Evolutionary conservation across 176 grass and related monocot genomes (phyloP).

Genomic region (Typha latifolia): DNA sequence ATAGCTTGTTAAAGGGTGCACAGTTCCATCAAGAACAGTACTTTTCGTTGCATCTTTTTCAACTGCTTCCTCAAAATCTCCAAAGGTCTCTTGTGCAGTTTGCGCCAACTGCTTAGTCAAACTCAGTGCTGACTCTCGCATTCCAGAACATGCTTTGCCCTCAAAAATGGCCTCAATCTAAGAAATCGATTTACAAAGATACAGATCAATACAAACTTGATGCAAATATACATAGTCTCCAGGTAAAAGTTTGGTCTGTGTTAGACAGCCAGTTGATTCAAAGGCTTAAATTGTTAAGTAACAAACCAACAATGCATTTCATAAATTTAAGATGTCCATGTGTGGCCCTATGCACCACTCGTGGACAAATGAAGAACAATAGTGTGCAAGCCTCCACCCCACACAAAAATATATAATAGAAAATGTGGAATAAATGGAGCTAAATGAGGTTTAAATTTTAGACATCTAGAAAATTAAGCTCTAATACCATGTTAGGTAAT

Average conservation of each 20-base stretch:
- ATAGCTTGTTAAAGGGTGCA: constrained; percentile 90
- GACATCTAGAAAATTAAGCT: too few relatives aligned
- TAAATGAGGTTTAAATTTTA: too few relatives aligned
- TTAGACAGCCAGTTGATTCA: too few relatives aligned
- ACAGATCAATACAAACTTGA: not conserved
- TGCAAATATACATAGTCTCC: not conserved
- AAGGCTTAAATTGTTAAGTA: not conserved
- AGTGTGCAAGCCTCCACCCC: too few relatives aligned
- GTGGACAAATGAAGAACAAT: too few relatives aligned
- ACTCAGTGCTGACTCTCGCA: constrained; percentile 52
- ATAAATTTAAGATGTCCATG: too few relatives aligned
- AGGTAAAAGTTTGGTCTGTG: not conserved
- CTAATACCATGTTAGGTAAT: too few relatives aligned
- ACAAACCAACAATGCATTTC: too few relatives aligned
- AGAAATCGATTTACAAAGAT: not conserved
- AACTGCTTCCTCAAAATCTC: constrained; percentile 86
- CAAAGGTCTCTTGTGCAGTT: constrained; percentile 84
- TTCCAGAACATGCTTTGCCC: constrained; percentile 63
- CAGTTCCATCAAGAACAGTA: constrained; percentile 86
- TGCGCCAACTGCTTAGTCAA: constrained; percentile 75
- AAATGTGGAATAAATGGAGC: too few relatives aligned
- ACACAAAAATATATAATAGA: too few relatives aligned
- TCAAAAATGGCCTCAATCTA: constrained; percentile 87
- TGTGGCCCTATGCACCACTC: too few relatives aligned
- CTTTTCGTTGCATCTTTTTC: constrained; percentile 93